phyloP scores from a whole-genome alignment of 1,284 basidiomycete genomes.

The Boletus semigastroideus region DNA sequence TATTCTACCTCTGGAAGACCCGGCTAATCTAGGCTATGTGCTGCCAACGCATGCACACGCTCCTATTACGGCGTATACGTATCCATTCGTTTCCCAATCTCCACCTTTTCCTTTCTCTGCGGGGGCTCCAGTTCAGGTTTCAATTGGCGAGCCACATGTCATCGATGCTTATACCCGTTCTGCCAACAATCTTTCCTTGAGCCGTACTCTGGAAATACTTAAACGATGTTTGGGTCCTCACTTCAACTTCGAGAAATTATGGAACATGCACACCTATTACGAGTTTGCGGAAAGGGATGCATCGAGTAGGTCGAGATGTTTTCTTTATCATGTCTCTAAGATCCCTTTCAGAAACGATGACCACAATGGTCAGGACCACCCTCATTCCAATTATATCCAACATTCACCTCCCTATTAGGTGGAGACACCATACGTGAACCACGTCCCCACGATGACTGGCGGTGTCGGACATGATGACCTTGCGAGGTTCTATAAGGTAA shows the following conservation, averaged over 20 bases:
- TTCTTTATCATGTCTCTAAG: neutral
- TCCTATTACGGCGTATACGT: constrained; percentile 37
- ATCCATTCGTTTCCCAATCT: constrained; percentile 36
- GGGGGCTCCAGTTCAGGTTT: constrained; percentile 35
- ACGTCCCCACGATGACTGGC: constrained; percentile 47
- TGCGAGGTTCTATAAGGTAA: constrained; percentile 45
- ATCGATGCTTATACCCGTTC: constrained; percentile 40
- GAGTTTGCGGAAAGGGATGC: constrained; percentile 45
- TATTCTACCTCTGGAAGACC: constrained; percentile 31
- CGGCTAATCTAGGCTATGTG: constrained; percentile 24
- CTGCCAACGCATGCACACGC: constrained; percentile 30
- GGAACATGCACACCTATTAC: constrained; percentile 46
- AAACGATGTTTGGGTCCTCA: constrained; percentile 42
- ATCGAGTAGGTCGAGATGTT: constrained; percentile 31
- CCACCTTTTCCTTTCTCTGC: constrained; percentile 42
- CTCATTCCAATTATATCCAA: neutral
- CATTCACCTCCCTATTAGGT: constrained; percentile 33
- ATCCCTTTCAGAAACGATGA: constrained; percentile 39
- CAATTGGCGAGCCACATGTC: constrained; percentile 21
- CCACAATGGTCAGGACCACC: constrained; percentile 39
- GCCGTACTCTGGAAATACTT: constrained; percentile 41
- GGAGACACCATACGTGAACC: constrained; percentile 48
- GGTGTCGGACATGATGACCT: constrained; percentile 43
- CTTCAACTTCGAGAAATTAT: constrained; percentile 44
- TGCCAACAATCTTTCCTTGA: constrained; percentile 43